Evolutionary conservation across 148 eudicot species (phyloP).

Genomic region (Fagopyrum tataricum): DNA sequence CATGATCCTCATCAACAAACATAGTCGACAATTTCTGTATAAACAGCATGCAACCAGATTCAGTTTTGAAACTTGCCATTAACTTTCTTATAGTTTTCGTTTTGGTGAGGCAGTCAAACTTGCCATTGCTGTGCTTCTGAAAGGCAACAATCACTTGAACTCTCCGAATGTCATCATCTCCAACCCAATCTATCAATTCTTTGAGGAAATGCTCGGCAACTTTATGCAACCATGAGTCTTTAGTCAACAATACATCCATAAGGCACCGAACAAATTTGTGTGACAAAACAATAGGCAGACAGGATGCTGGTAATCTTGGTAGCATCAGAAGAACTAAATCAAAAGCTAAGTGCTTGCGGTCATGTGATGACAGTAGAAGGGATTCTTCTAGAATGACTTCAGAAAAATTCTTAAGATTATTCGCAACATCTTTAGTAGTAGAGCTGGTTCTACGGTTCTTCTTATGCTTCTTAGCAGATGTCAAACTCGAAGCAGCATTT

Average conservation of each 20-base stretch:
- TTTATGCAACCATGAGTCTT: conserved; percentile 85
- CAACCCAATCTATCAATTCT: conserved; percentile 63
- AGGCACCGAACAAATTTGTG: conserved; percentile 80
- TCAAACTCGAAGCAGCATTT: conserved; percentile 39
- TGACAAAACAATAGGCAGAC: conserved; percentile 57
- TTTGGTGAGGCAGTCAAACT: conserved; percentile 66
- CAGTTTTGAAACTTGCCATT: conserved; percentile 66
- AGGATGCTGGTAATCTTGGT: conserved; percentile 80
- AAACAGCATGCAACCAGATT: conserved; percentile 75
- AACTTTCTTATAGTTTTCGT: conserved; percentile 68
- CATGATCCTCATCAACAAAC: conserved; percentile 73
- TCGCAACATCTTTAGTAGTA: conserved; percentile 59
- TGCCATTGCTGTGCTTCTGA: conserved; percentile 91
- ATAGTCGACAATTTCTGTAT: conserved; percentile 61
- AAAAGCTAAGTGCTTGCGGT: conserved; percentile 83
- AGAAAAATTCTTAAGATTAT: conserved; percentile 53
- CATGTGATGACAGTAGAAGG: conserved; percentile 79
- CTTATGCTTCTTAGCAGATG: conserved; percentile 63
- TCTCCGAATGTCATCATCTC: conserved; percentile 59
- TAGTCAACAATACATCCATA: conserved; percentile 66
- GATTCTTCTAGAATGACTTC: conserved; percentile 69
- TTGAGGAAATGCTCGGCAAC: conserved; percentile 66
- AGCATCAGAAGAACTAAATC: conserved; percentile 73
- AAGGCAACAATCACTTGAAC: conserved; percentile 68
- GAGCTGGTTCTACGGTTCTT: conserved; percentile 64